Evolutionary conservation across 75 land plant species (phyloP).

Genomic region (Pinus tabuliformis): DNA sequence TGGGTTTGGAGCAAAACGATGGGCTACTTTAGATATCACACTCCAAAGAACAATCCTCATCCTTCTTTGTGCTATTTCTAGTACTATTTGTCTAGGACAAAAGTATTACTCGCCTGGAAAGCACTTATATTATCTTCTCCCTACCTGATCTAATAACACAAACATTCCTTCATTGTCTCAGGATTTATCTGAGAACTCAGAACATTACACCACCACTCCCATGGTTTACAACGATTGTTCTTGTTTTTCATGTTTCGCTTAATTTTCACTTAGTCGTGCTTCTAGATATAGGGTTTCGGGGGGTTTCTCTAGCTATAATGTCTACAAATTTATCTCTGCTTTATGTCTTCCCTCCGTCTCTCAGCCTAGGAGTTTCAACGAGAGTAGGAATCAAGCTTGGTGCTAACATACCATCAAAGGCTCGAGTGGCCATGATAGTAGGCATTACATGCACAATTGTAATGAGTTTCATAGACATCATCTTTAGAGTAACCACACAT

Average conservation of each 20-base stretch:
- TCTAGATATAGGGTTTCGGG: constrained; percentile 38
- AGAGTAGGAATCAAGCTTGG: constrained; percentile 79
- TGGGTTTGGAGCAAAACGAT: constrained; percentile 37
- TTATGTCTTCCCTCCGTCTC: constrained; percentile 60
- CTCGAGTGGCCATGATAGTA: constrained; percentile 33
- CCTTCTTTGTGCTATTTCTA: constrained; percentile 34
- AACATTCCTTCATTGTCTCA: constrained; percentile 36
- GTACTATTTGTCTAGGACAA: constrained; percentile 34
- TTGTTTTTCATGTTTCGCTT: constrained; percentile 44
- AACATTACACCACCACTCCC: constrained; percentile 52
- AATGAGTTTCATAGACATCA: constrained; percentile 38
- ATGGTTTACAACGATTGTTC: constrained; percentile 27
- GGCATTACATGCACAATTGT: constrained; percentile 27
- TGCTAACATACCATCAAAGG: constrained; percentile 36
- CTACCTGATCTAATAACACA: constrained; percentile 39
- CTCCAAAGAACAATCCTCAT: constrained; percentile 40
- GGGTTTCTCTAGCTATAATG: constrained; percentile 54
- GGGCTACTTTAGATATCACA: constrained; percentile 23
- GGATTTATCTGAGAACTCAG: constrained; percentile 39
- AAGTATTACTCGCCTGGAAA: constrained; percentile 14
- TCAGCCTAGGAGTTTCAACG: constrained; percentile 63
- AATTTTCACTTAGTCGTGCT: constrained; percentile 36
- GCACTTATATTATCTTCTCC: constrained; percentile 20
- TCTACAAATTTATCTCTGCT: constrained; percentile 47
- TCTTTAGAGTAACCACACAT: constrained; percentile 41